Percentiles rank a stretch among this genome's conserved stretches.
These are phyloP conservation scores for Nymphaea colorata DNA, from an alignment of 164 flowering plant species.

Conservation along the genomic window DNA sequence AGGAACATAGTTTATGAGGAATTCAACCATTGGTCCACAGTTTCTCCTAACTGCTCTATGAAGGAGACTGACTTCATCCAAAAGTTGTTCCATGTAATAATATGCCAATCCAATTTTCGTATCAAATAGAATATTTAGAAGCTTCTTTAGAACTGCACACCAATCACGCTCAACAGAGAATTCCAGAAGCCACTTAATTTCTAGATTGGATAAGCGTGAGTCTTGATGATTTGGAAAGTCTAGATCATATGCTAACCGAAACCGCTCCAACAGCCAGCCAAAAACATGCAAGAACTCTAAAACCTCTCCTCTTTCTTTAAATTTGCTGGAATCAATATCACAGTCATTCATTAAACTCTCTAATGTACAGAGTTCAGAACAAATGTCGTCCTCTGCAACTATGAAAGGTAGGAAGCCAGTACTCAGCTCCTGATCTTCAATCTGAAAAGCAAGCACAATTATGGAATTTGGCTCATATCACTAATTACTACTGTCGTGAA, in stretches of 20 bases:
- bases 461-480: background rate
- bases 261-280: slow-evolving; percentile 62
- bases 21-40: slow-evolving; percentile 52
- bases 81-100: slow-evolving; percentile 28
- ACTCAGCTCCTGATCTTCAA: slow-evolving; percentile 64
- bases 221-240: background rate
- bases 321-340: slow-evolving; percentile 15
- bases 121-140: slow-evolving; percentile 38
- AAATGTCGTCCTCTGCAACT: slow-evolving; percentile 65
- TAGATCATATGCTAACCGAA: background rate
- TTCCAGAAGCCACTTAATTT: slow-evolving; percentile 55
- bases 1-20: slow-evolving; percentile 40
- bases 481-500: too few species aligned
- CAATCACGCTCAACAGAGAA: slow-evolving; percentile 72
- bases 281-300: slow-evolving; percentile 63
- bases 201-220: background rate
- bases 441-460: slow-evolving; percentile 20
- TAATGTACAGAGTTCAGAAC: slow-evolving; percentile 60
- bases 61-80: slow-evolving; percentile 51
- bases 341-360: slow-evolving; percentile 38
- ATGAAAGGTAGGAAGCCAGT: slow-evolving; percentile 76
- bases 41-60: slow-evolving; percentile 66
- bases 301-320: slow-evolving; percentile 19
- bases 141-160: slow-evolving; percentile 75
- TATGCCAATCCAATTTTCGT: slow-evolving; percentile 34